Base-by-base conservation (phyloP, 2,329 filamentous ascomycete genomes). In the Epichloe amarillans region DNA sequence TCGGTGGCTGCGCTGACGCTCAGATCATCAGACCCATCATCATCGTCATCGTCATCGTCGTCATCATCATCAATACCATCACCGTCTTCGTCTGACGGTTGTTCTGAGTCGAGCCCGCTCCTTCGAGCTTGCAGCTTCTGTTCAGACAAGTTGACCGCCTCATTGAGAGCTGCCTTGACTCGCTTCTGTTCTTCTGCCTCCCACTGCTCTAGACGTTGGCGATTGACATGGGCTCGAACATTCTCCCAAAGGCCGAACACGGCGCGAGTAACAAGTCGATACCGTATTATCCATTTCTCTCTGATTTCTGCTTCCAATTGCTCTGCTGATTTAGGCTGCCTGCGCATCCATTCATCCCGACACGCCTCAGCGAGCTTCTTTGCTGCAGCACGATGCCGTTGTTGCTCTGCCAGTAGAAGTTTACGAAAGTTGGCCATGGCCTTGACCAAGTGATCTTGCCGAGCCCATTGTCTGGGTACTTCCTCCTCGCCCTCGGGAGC, bases 341-440 rank as follows among this genome's bases (percentile, higher is more conserved):
- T 79, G 50, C 80, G 72, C 49, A 82, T 72, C 84, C 86, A 90
- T 62, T 84, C 83, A 14, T 88, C 84, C 49, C 83, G 74, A 58
- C 86, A 88, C 43, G 86, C 84, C 60, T 87, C 80, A 1, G 91
- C 91, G 49, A 94, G 67, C 49, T 80, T 80, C 65, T 89, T 95
- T 1, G 91, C 91, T 3, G 77, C 73, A n/a, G 78, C 73, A 37
- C 80, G 80, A 66, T 97, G 91, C 12, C 83, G 76, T 55, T 80
- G 79, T 58, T 89, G 86, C 64, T 98, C 93, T 52, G 81, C 79
- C 3, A 83, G 68, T 69, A 97, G 79, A 37, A 97, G 73, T 59
- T 82, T 86, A 46, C 87, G 82, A 58, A 97, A 91, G 58, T 90
- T 84, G 12, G 84, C 63, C 52, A 86, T 83, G 54, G 95, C 90